Percentiles rank a stretch among this genome's conserved stretches.
These are phyloP conservation scores for Chenopodium berlandieri DNA, from an alignment of 148 eudicot species.

Conservation along the genomic window DNA sequence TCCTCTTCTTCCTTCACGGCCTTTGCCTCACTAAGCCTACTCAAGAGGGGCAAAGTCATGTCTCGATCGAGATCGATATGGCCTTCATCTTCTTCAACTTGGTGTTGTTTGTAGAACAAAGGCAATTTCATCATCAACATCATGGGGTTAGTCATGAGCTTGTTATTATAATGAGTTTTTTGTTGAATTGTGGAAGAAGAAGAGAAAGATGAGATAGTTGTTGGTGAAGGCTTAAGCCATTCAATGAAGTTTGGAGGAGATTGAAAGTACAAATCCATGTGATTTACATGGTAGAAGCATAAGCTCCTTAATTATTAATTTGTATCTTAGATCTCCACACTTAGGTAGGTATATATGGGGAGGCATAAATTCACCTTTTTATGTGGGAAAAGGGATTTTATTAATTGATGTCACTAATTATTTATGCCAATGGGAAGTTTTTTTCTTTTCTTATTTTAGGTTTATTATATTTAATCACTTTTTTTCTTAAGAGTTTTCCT, in stretches of 20 bases:
- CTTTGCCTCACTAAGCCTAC: constrained; percentile 36
- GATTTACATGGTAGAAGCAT: constrained; percentile 27
- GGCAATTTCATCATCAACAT: constrained; percentile 41
- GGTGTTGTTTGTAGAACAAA: constrained; percentile 30
- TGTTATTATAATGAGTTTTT: background rate
- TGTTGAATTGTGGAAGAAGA: constrained; percentile 26
- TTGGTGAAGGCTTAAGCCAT: constrained; percentile 48
- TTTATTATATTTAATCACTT: background rate
- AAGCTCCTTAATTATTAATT: constrained; percentile 14
- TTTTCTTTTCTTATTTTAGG: constrained; percentile 21
- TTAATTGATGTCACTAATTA: constrained; percentile 31
- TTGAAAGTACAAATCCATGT: constrained; percentile 41
- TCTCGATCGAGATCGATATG: constrained; percentile 26
- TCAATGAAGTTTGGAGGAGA: constrained; percentile 51
- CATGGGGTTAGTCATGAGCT: constrained; percentile 27
- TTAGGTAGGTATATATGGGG: constrained; percentile 3
- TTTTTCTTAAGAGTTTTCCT: constrained; percentile 3
- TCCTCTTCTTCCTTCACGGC: constrained; percentile 38
- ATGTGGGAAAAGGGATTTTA: constrained; percentile 35
- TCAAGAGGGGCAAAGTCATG: constrained; percentile 56
- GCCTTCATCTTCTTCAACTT: constrained; percentile 23
- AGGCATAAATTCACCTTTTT: constrained; percentile 26
- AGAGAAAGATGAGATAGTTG: constrained; percentile 25
- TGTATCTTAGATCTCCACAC: background rate
- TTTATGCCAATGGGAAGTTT: constrained; percentile 32